Evolutionary conservation across 441 rosid genomes (phyloP), one percentile per base, ranked within the genome.

Genomic region (Pelargonium fulgidum): DNA sequence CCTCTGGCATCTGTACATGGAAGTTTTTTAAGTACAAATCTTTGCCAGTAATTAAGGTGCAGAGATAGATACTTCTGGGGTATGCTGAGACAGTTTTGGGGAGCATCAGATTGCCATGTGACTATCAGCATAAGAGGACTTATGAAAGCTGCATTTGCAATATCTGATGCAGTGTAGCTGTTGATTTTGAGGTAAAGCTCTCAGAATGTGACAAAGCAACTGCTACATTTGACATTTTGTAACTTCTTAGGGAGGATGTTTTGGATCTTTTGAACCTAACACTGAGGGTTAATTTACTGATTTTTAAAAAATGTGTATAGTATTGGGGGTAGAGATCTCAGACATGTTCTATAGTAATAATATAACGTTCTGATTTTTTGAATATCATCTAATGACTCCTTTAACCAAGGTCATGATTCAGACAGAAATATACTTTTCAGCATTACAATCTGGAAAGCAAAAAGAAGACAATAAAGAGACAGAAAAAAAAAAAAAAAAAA

Each of bases 371-470:
- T 48, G 24, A 65, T 54, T 69, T n/a, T 73, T 70, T 41, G 33
- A 59, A 64, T 59, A 52, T 7, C 10, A 62, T 71, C 16, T 54
- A 54, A 16, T 52, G 71, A 63, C 78, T 61, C 63, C 76, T 76
- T 77, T 66, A 41, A 64, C 62, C 65, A 61, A 74, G 81, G 69
- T 72, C 65, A 81, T 82, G 42, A 82, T 82, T 76, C 58, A 68
- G 72, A 82, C 79, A 75, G 64, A 42, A 33, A 66, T 16, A 70
- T 73, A 74, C 82, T 79, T 82, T 78, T 81, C 82, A 72, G 83
- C 79, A 72, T n/a, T 58, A 50, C 72, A 54, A 75, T 26, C 81
- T 74, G 81, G 71, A 78, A 78, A 76, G 82, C 33, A 71, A 47
- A 61, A 71, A 24, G 24, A 65, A 41, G 22, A 7, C 33, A 7